Evolutionary conservation across 1,139 yeast species (phyloP), one percentile per base, ranked within the genome.

Genomic region (Dujonia santamariae): DNA sequence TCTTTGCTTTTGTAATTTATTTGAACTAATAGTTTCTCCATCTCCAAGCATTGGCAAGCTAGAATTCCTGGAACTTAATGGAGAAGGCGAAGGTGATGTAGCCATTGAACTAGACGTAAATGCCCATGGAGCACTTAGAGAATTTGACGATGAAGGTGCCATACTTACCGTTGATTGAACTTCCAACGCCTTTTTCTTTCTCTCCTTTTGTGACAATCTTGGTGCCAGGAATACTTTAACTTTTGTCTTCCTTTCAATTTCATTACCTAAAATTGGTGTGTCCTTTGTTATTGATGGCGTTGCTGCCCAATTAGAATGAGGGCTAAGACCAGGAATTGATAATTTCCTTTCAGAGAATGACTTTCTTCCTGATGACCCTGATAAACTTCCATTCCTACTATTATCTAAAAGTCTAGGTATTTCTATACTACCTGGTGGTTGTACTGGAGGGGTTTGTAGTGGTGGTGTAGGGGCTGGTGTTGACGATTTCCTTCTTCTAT

Each of bases 151-250:
- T 6, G 48, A 39, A 4, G 41, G 32, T 22, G 14, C 17, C 19
- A 12, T 30, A n/a, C 8, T 12, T 25, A 11, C 17, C 14, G 13
- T 7, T 13, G 19, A 18, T 25, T 4, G 30, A n/a, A 7, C 28
- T n/a, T 29, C 36, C 26, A 54, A 45, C 35, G 52, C 53, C 39
- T 53, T 41, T 38, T 60, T 65, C 48, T 70, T 72, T 19, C 80
- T 51, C 47, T 75, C 80, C 45, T 72, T 74, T 43, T 76, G 81
- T 2, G 81, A 73, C 7, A 73, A 45, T 42, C 62, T 60, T 19
- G 53, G 41, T 1, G 59, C 53, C 1, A 72, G 70, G 0, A 65
- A 64, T 17, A 67, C 50, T 44, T 57, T 66, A 7, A 53, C 44
- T 38, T 59, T 64, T n/a, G 47, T 37, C 38, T 50, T 58, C 21